phyloP scores from a whole-genome alignment of 1,284 basidiomycete genomes.

The Rhizoctonia solani region DNA sequence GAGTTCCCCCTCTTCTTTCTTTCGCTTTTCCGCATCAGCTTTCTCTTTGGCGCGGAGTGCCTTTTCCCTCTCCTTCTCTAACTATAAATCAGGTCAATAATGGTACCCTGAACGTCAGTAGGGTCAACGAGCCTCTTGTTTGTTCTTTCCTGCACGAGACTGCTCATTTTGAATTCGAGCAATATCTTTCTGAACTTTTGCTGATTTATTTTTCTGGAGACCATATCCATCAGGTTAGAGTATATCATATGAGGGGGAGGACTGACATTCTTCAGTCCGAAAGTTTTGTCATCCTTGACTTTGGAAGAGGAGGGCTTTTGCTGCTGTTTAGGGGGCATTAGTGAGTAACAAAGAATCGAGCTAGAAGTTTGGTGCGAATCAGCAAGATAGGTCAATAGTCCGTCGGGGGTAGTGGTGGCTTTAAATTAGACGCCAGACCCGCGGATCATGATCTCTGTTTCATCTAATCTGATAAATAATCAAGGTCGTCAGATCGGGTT shows the following conservation, averaged over 20 bases:
- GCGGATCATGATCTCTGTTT: background rate
- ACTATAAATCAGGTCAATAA: constrained; percentile 37
- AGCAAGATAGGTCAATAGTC: background rate
- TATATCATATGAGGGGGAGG: constrained; percentile 7
- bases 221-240: constrained; percentile 9
- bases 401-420: constrained; percentile 4
- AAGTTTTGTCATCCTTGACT: constrained; percentile 82
- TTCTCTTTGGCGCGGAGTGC: constrained; percentile 76
- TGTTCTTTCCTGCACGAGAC: constrained; percentile 71
- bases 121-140: constrained; percentile 53
- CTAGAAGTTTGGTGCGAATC: background rate
- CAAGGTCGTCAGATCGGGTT: constrained; percentile 1
- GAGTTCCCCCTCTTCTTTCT: constrained; percentile 83
- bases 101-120: background rate
- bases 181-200: constrained; percentile 89
- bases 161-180: constrained; percentile 76
- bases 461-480: constrained; percentile 29
- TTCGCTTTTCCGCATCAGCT: constrained; percentile 78
- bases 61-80: constrained; percentile 86
- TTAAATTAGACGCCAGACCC: constrained; percentile 8
- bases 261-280: constrained; percentile 90
- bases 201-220: constrained; percentile 87
- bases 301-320: constrained; percentile 60
- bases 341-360: background rate
- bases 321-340: constrained; percentile 76